Percentiles rank a stretch among this genome's conserved stretches.
These are phyloP conservation scores for Eutrema heterophyllum DNA, from an alignment of 345 rosid genomes.

Conservation along the genomic window DNA sequence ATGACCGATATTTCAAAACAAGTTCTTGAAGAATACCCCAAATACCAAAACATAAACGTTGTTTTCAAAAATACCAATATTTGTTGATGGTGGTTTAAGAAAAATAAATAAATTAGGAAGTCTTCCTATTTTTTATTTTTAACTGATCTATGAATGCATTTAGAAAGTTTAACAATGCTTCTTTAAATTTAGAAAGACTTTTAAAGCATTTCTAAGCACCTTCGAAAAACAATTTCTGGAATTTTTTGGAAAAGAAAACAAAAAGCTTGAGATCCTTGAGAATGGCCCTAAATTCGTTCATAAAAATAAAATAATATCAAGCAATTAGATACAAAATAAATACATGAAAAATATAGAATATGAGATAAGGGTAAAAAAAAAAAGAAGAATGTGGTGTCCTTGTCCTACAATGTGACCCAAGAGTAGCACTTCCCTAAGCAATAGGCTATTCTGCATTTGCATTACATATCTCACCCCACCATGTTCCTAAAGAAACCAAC, in stretches of 20 bases:
- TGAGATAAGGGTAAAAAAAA: not conserved
- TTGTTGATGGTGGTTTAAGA: not conserved
- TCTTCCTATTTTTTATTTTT: not conserved
- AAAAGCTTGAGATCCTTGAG: not conserved
- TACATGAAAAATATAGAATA: not conserved
- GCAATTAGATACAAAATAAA: not conserved
- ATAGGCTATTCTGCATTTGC: constrained; percentile 31
- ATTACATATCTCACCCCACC: constrained; percentile 32
- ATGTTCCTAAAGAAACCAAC: constrained; percentile 18
- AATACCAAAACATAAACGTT: not conserved
- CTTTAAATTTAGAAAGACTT: not conserved
- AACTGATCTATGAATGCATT: not conserved
- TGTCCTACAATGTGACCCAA: constrained; percentile 29
- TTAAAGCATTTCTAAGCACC: not conserved
- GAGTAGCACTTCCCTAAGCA: constrained; percentile 30
- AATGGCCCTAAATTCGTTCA: not conserved
- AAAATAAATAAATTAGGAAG: not conserved
- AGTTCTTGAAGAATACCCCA: not conserved
- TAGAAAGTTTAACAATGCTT: not conserved
- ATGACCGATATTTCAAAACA: not conserved
- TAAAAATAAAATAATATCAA: not conserved
- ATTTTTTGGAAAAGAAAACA: not conserved
- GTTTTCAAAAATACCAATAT: not conserved
- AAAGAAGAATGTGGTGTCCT: constrained; percentile 20
- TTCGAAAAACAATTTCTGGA: not conserved